phyloP scores from a whole-genome alignment of 2,329 filamentous ascomycete genomes.

The Phyllosticta citrichinensis region DNA sequence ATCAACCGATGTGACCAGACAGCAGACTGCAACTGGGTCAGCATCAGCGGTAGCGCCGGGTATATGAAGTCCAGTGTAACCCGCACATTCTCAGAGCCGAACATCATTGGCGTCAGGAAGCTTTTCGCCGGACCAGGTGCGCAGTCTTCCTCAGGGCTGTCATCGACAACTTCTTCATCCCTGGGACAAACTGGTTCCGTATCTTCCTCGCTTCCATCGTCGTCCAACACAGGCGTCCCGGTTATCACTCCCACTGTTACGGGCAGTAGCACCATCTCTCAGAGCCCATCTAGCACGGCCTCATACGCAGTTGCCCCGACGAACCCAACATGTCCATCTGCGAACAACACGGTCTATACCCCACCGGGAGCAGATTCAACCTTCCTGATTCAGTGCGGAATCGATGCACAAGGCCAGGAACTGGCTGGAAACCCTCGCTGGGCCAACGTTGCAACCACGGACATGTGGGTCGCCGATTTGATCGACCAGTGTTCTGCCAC shows the following conservation, averaged over 20 bases:
- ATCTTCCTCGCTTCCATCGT: neutral
- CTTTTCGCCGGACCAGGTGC: neutral
- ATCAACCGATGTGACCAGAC: neutral
- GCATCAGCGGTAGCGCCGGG: neutral
- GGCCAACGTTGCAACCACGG: neutral
- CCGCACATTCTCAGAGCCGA: neutral
- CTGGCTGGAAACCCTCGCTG: conserved; percentile 1
- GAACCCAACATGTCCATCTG: neutral
- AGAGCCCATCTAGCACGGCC: neutral
- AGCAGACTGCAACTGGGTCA: neutral
- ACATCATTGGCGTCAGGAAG: neutral
- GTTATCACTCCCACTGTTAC: too few relatives aligned
- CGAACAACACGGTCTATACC: neutral
- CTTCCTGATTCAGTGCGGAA: neutral
- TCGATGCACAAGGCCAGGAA: neutral
- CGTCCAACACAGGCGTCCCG: neutral
- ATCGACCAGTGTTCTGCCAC: neutral
- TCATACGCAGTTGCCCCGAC: neutral
- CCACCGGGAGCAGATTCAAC: neutral
- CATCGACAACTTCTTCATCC: too few relatives aligned
- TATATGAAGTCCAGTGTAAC: neutral
- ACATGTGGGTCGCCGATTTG: neutral
- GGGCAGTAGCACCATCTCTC: neutral
- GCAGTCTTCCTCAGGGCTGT: neutral
- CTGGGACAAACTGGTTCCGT: too few relatives aligned